Evolutionary conservation across 768 basidiomycete species (phyloP).

Genomic region (Amanita fuliginea): DNA sequence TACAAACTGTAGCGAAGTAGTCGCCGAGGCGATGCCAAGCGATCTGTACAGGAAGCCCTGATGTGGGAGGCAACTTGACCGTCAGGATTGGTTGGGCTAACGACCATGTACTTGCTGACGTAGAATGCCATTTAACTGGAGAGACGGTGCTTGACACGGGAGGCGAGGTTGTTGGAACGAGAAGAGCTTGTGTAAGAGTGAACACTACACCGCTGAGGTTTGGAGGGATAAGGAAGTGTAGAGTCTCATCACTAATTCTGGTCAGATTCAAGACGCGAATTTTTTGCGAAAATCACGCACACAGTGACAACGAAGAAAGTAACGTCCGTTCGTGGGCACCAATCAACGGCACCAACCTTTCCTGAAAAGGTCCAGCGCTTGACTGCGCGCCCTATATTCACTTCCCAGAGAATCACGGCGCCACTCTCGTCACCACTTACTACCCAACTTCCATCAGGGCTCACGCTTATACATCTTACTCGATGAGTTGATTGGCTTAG

Average conservation of each 20-base stretch:
- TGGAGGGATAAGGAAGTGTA: slow-evolving; percentile 77
- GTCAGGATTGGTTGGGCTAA: slow-evolving; percentile 50
- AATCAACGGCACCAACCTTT: slow-evolving; percentile 78
- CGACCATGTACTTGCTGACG: slow-evolving; percentile 31
- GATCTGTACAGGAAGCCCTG: slow-evolving; percentile 69
- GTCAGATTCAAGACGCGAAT: slow-evolving; percentile 6
- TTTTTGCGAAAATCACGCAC: slow-evolving; percentile 37
- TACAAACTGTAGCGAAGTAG: slow-evolving; percentile 91
- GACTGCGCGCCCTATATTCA: slow-evolving; percentile 78
- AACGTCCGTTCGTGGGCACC: slow-evolving; percentile 85
- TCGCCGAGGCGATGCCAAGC: slow-evolving; percentile 93
- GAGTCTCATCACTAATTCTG: slow-evolving; percentile 57
- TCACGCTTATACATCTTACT: slow-evolving; percentile 66
- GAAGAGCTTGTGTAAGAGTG: slow-evolving; percentile 47
- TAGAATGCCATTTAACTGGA: slow-evolving; percentile 58
- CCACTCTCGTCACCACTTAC: slow-evolving; percentile 89
- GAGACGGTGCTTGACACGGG: slow-evolving; percentile 45
- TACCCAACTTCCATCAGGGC: slow-evolving; percentile 87
- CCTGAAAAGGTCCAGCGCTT: slow-evolving; percentile 76
- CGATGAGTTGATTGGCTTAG: slow-evolving; percentile 59
- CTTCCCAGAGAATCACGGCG: slow-evolving; percentile 83
- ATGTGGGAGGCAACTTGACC: slow-evolving; percentile 48
- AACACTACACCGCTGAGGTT: slow-evolving; percentile 52
- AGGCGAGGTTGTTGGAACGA: slow-evolving; percentile 56
- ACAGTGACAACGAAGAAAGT: slow-evolving; percentile 68